These are phyloP conservation scores for Arachis monticola DNA, from an alignment of 331 rosid species.

Conservation along the genomic window DNA sequence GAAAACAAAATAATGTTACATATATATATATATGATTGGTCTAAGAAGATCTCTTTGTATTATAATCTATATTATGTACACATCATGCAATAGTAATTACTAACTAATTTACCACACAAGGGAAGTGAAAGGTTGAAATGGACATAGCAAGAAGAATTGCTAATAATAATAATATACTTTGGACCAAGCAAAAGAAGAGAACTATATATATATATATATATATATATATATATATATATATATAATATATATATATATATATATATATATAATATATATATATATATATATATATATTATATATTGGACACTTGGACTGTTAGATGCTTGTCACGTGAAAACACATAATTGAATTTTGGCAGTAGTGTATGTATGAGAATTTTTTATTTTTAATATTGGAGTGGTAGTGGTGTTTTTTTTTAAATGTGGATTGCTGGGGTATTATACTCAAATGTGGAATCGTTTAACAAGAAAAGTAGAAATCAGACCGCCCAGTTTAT, in stretches of 20 bases:
- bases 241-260: too few species aligned
- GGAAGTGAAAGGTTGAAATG: background rate
- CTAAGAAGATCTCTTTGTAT: conserved; percentile 1
- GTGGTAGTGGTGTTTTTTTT: too few species aligned
- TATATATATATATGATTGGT: conserved; percentile 1
- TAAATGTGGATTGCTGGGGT: too few species aligned
- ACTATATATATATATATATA: background rate
- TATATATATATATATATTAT: too few species aligned
- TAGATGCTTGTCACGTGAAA: conserved; percentile 34
- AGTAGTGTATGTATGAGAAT: background rate
- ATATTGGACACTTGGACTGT: background rate
- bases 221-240: background rate
- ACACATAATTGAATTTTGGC: conserved; percentile 17
- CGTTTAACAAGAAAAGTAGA: too few species aligned
- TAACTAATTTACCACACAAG: conserved; percentile 9
- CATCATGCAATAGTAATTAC: conserved; percentile 2
- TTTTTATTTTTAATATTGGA: too few species aligned
- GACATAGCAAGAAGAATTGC: background rate
- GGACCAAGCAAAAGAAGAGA: background rate
- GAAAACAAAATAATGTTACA: background rate
- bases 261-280: too few species aligned
- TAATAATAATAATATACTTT: background rate
- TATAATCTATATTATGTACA: background rate
- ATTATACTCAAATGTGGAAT: too few species aligned
- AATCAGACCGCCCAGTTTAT: too few species aligned